These are phyloP conservation scores for Solanum hybrid DNA, from an alignment of 305 asterid genomes.

Conservation along the genomic window DNA sequence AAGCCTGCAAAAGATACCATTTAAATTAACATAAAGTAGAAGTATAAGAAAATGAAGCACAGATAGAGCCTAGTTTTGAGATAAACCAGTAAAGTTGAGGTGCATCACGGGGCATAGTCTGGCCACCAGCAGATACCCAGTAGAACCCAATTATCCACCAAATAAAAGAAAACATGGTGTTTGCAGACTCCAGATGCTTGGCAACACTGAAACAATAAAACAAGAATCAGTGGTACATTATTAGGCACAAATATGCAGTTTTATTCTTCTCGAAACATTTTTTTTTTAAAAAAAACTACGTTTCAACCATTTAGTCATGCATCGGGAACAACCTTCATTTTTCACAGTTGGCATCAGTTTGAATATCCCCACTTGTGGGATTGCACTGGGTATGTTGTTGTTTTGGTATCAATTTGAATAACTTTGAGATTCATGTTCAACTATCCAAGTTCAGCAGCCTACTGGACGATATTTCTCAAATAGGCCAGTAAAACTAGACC, in stretches of 20 bases:
- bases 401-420: neutral
- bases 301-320: neutral
- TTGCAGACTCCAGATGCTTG: conserved; percentile 90
- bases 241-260: neutral
- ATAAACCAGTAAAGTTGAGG: conserved; percentile 93
- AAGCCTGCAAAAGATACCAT: conserved; percentile 55
- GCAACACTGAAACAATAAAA: conserved; percentile 39
- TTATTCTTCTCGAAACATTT: neutral
- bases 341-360: neutral
- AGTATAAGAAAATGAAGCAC: neutral
- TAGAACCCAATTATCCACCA: conserved; percentile 99
- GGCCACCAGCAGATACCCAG: conserved; percentile 90
- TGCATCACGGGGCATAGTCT: conserved; percentile 43
- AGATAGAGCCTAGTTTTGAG: neutral
- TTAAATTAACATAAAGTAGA: neutral
- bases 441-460: neutral
- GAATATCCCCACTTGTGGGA: neutral
- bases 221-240: neutral
- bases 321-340: neutral
- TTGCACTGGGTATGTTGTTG: neutral
- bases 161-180: conserved; percentile 92
- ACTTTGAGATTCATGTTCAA: neutral
- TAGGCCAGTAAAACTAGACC: neutral
- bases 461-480: neutral
- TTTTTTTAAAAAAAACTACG: neutral